Evolutionary conservation across 2,329 filamentous ascomycete species (phyloP), one percentile per base, ranked within the genome.

Genomic region (Lasiodiplodia sp.): DNA sequence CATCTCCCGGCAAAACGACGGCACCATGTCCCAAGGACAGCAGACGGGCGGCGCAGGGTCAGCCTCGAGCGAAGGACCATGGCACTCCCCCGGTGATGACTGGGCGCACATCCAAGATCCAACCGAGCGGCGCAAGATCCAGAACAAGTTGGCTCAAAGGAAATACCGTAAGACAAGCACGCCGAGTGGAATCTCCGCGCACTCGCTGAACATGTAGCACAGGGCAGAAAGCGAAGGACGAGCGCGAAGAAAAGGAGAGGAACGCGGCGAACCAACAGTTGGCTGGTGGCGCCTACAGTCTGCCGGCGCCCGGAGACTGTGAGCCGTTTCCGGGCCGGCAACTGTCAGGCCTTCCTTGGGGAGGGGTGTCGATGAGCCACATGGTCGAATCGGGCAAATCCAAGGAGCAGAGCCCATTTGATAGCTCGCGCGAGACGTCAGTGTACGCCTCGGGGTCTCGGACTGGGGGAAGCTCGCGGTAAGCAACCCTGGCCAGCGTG

Each of bases 71-170:
- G 60, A 44, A 5, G 55, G 44, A 14, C 23, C 60, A 25, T 64
- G 60, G 60, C 47, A 64, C 47, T 25, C 60, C 7, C 31, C 34
- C 18, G 56, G 56, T 31, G 57, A 63, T n/a, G 66, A 68, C 21
- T 94, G 91, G 91, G 84, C 86, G 34, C 86, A 89, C 0, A 85
- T 93, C 53, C 87, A 86, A 7, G 90, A 93, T 72, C 89, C 90
- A 0, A 88, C 89, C 70, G 89, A 92, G 80, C 85, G 91, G 75
- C 84, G 91, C 71, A 89, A 90, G 70, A 91, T 93, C 63, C 91
- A 94, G 77, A 94, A 94, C 76, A 87, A 90, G 66, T 86, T 93
- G 70, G 91, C 91, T 2, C 91, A 93, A 75, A 85, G 91, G 72
- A 92, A 92, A 74, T 93, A 92, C 73, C 86, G 91, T 93, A 85